Base-by-base conservation (phyloP, 305 asterid species). In the Plantago coronopus region DNA sequence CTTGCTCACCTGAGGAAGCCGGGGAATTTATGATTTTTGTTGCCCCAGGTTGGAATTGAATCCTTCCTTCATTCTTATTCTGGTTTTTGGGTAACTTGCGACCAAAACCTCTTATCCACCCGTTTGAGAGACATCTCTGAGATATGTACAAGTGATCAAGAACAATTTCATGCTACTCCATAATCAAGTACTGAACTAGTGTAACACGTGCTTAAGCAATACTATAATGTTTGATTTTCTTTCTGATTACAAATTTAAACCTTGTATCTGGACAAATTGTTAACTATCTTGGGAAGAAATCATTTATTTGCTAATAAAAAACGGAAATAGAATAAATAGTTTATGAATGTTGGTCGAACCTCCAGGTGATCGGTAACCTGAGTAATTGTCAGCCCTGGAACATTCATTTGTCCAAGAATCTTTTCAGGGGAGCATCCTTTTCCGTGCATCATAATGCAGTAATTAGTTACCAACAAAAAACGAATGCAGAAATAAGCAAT, bases 291-390 rank as follows among this genome's bases (percentile, higher is more conserved):
- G 42, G 42, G 10, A 4, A 31, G 7, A 31, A 3, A 31, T 37
- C 2, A 37, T 37, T 37, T 37, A 7, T 37, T 37, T 37, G 42
- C 22, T 17, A 17, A 48, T 48, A 12, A 17, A 7, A 47, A 17
- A 17, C n/a, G 53, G 53, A 2, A 17, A 18, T 18, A 23, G 9
- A 4, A 25, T 50, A 50, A 11, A 21, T 21, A 12, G 17, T 8
- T 16, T 7, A 51, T 50, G 38, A 4, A 4, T 51, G 48, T 55
- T 5, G 51, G 37, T 25, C 69, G 0, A 62, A 68, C 74, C 82
- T 77, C 79, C 14, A 77, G 74, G 58, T 77, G 82, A 54, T 81
- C 79, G 12, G 84, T 77, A 5, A 81, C 82, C 72, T 78, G 84
- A 77, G 76, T 59, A 57, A 79, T 74, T 20, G 80, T 81, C n/a